These are phyloP conservation scores for Fraxinus quadrangulata DNA, from an alignment of 257 asterid genomes.

Conservation along the genomic window DNA sequence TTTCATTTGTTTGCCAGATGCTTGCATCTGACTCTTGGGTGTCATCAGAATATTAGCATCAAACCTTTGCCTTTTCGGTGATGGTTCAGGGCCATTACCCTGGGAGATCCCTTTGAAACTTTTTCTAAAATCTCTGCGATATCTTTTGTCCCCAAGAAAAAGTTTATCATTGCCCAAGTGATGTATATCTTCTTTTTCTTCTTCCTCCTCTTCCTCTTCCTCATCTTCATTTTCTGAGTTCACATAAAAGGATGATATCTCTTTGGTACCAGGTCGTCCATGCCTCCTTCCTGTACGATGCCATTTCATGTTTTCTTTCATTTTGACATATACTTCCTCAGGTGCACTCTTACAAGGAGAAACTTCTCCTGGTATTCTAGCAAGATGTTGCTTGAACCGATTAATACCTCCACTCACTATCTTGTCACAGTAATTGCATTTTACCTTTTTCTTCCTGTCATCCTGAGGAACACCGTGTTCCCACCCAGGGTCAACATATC, in stretches of 20 bases:
- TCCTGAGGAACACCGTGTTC: conserved; percentile 93
- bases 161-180: conserved; percentile 51
- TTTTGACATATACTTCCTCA: conserved; percentile 77
- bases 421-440: conserved; percentile 91
- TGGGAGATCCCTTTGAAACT: conserved; percentile 49
- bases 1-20: conserved; percentile 52
- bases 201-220: conserved; percentile 48
- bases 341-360: conserved; percentile 92
- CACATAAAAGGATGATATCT: conserved; percentile 48
- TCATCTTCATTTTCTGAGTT: conserved; percentile 67
- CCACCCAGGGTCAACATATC: conserved; percentile 95
- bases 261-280: conserved; percentile 68
- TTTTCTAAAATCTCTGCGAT: conserved; percentile 52
- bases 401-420: conserved; percentile 90
- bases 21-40: conserved; percentile 45
- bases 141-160: conserved; percentile 56
- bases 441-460: conserved; percentile 90
- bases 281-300: conserved; percentile 89
- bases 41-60: conserved; percentile 50
- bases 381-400: conserved; percentile 90
- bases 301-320: conserved; percentile 95
- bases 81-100: conserved; percentile 48
- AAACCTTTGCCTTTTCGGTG: conserved; percentile 56
- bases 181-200: no score
- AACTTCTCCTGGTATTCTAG: conserved; percentile 93